Conservation (phyloP, 106 monocot genomes). For the Dendrobium catenatum region DNA sequence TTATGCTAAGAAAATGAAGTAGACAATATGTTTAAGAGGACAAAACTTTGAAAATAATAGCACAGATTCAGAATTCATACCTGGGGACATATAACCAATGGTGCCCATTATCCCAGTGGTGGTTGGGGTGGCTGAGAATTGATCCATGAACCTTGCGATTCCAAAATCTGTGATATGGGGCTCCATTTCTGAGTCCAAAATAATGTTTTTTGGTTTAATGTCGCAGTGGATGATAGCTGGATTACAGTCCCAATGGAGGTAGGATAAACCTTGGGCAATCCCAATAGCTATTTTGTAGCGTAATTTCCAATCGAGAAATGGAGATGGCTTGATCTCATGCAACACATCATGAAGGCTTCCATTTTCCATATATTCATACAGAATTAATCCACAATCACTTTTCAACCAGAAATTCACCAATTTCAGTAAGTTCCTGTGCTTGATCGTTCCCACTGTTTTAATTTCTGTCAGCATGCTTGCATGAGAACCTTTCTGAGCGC, state of each 20-base stretch:
- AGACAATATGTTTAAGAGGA: neutral
- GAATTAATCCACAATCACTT: constrained; percentile 49
- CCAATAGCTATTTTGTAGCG: constrained; percentile 72
- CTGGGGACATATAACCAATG: constrained; percentile 80
- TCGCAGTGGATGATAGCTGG: constrained; percentile 84
- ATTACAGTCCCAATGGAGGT: constrained; percentile 83
- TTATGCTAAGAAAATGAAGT: neutral
- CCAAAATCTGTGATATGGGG: constrained; percentile 93
- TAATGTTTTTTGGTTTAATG: constrained; percentile 91
- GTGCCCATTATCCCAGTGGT: constrained; percentile 60
- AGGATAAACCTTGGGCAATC: constrained; percentile 67
- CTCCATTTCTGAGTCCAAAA: constrained; percentile 72
- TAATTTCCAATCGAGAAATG: constrained; percentile 47
- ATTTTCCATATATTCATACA: constrained; percentile 81
- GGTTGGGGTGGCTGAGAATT: constrained; percentile 25
- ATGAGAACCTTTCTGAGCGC: constrained; percentile 22
- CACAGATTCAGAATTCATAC: constrained; percentile 20
- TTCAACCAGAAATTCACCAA: constrained; percentile 54
- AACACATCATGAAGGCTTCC: constrained; percentile 90
- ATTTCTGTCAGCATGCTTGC: constrained; percentile 64
- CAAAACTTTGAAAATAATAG: neutral
- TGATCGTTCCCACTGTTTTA: constrained; percentile 60
- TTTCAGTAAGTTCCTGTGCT: constrained; percentile 70
- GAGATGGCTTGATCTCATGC: constrained; percentile 47
- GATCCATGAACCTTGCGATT: constrained; percentile 67